Evolutionary conservation across 495 filamentous ascomycete genomes (phyloP), one percentile per base, ranked within the genome.

Genomic region (Elaphomyces granulatus): DNA sequence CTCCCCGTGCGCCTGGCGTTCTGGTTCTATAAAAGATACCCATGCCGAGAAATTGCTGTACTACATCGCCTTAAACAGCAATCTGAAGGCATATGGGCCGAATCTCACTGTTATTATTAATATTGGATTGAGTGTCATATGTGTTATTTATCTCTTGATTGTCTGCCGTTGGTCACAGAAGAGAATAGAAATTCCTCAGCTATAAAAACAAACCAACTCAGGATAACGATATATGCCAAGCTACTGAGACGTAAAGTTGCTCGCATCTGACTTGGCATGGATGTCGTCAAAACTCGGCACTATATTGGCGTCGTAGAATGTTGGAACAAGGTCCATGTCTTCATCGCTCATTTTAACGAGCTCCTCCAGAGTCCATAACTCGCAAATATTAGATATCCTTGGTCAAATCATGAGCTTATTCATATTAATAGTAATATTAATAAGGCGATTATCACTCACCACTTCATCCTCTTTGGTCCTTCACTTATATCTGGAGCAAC

Each of bases 361-460:
- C 34, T 96, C 84, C 39, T 92, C 81, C 49, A 90, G 68, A 35
- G 63, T 78, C 70, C 90, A 98, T 21, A 71, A 66, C 51, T 95
- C 86, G 59, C 90, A 95, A 12, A 96, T 80, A 35, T 70, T 77
- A 1, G 80, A 83, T 80, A 96, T 96, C 81, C 77, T 81, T 35
- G 19, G 42, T 10, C 2, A 15, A 16, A 15, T 41, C 9, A 20
- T 6, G 6, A 35, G 32, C 12, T 31, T 15, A 18, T 36, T 12
- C 16, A 9, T 15, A 4, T 34, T 4, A 21, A 9, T 23, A 15
- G n/a, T n/a, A n/a, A n/a, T n/a, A n/a, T n/a, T n/a, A n/a, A n/a
- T n/a, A n/a, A n/a, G 21, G 6, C 7, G 12, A 16, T 4, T 31
- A 21, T 12, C 14, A 52, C 74, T 41, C 54, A 81, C 84, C 90